Evolutionary conservation across 1,139 yeast species (phyloP).

Genomic region (Blastobotrys persicus): DNA sequence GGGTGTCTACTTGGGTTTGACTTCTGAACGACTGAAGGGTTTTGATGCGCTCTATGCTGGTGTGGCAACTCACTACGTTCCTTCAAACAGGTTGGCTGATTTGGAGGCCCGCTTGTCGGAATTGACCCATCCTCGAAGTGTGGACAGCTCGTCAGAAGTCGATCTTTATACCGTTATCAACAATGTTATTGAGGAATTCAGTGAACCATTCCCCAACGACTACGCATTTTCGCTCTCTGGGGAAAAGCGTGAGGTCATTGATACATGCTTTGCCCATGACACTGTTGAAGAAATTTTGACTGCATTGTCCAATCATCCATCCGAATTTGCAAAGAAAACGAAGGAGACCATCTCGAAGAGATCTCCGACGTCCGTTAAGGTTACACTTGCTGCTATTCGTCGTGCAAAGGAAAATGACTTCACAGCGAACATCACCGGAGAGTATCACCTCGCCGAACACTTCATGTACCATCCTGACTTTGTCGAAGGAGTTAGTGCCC

Average conservation of each 20-base stretch:
- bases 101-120: constrained; percentile 65
- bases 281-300: constrained; percentile 62
- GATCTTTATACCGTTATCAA: constrained; percentile 62
- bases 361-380: constrained; percentile 77
- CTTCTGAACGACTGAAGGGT: constrained; percentile 78
- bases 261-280: constrained; percentile 58
- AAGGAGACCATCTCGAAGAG: constrained; percentile 53
- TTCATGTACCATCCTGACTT: constrained; percentile 66
- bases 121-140: constrained; percentile 27
- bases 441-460: constrained; percentile 74
- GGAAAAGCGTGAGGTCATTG: constrained; percentile 62
- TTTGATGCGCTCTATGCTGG: constrained; percentile 80
- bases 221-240: constrained; percentile 58
- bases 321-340: constrained; percentile 65
- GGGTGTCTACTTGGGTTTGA: constrained; percentile 82
- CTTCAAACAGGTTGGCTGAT: constrained; percentile 58
- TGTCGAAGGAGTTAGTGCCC: constrained; percentile 71
- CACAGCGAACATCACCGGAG: constrained; percentile 66
- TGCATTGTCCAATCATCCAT: constrained; percentile 54
- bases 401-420: constrained; percentile 60
- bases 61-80: constrained; percentile 85
- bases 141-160: constrained; percentile 28
- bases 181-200: constrained; percentile 72
- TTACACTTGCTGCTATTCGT: constrained; percentile 68
- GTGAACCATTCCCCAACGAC: constrained; percentile 63